Percentiles rank a stretch among this genome's conserved stretches.
Conservation (phyloP, 495 filamentous ascomycete genomes). For the Penicilliopsis zonata region DNA sequence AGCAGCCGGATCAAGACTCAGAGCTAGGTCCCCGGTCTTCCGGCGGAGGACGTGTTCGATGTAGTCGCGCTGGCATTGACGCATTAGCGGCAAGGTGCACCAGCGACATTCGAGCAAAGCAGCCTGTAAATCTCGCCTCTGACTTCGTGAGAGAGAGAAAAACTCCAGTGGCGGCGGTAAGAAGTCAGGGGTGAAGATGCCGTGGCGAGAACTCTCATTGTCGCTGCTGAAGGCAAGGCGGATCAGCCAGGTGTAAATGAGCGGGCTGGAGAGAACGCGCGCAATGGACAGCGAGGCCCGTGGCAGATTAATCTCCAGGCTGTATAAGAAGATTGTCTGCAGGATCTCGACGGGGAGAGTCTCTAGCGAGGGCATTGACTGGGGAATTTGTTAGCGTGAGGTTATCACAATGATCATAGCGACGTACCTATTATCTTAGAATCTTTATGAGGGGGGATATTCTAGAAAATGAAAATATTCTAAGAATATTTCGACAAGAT, state of each 20-base stretch:
- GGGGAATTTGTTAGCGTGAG: too few relatives aligned
- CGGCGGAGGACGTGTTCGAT: conserved; percentile 18
- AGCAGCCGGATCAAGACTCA: conserved; percentile 9
- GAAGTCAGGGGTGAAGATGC: conserved; percentile 26
- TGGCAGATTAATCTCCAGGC: conserved; percentile 39
- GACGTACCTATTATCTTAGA: too few relatives aligned
- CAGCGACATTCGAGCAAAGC: conserved; percentile 28
- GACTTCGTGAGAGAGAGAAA: conserved; percentile 11
- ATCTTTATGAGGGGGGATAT: too few relatives aligned
- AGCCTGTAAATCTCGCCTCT: conserved; percentile 19
- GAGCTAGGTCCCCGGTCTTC: conserved; percentile 14
- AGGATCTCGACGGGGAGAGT: conserved; percentile 39
- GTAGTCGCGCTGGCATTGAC: conserved; percentile 28
- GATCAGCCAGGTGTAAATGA: conserved; percentile 33
- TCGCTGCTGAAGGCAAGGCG: conserved; percentile 28
- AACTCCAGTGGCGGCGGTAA: conserved; percentile 23
- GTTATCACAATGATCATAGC: too few relatives aligned
- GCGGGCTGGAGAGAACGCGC: conserved; percentile 18
- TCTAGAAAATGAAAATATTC: too few relatives aligned
- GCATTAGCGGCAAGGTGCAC: conserved; percentile 30
- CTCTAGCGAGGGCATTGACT: too few relatives aligned
- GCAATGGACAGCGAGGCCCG: conserved; percentile 26
- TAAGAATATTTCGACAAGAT: too few relatives aligned
- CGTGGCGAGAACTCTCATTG: conserved; percentile 15
- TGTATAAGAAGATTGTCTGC: conserved; percentile 37